Evolutionary conservation across 2,329 filamentous ascomycete genomes (phyloP), one percentile per base, ranked within the genome.

Genomic region (Talaromyces sp.): DNA sequence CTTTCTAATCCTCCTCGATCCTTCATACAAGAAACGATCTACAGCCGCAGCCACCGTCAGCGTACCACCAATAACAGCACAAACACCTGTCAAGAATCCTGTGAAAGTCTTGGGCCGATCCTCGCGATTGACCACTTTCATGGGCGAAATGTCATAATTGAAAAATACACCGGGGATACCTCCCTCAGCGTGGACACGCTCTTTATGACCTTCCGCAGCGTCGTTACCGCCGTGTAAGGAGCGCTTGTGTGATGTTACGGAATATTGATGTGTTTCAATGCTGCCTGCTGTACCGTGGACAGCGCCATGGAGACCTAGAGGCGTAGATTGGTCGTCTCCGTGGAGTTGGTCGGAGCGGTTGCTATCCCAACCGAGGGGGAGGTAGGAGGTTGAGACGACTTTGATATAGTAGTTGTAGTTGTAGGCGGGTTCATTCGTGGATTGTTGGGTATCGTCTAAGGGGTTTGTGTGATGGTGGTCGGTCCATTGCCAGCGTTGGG

Each of bases 401-500:
- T 99, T 99, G 78, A 99, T 84, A 77, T 99, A 99, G 82, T 99
- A 99, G 92, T 98, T 96, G 77, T 88, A 99, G 81, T 97, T 99
- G 83, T 84, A 97, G 67, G 90, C 90, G 68, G 91, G 86, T 71
- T 97, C 92, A 39, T 84, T 81, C 1, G 92, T 96, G 59, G 83
- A 79, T 81, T 98, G 92, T 66, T 84, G 80, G 3, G 89, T 90
- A 60, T 84, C 83, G 72, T 99, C 96, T 4, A 99, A 86, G 4
- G 95, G 95, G 77, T 98, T 97, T 68, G 77, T 76, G 66, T 91
- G 78, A 76, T 98, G 92, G 78, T 96, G 91, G 77, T 92, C 93
- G 11, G 90, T 92, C 91, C 91, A 96, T 64, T 87, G 89, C 76
- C 76, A 79, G 55, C 76, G 75, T 71, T 84, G 80, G 40, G 81